Conservation (phyloP, 257 asterid genomes). For the Salvia miltiorrhiza region DNA sequence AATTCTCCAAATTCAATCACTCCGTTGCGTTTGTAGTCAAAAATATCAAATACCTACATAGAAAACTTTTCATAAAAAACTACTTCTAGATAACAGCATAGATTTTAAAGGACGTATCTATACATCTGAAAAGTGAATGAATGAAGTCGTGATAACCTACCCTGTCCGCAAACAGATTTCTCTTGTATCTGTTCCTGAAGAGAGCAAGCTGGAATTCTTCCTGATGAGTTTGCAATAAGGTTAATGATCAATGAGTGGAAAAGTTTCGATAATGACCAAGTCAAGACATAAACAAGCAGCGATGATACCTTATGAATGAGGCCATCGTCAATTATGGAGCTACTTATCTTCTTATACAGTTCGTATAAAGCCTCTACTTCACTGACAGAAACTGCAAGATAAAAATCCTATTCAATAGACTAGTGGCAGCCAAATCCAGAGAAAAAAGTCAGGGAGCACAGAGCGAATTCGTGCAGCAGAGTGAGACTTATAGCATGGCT, state of each 20-base stretch:
- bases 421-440: neutral
- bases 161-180: slow-evolving; percentile 83
- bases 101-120: neutral
- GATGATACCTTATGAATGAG: slow-evolving; percentile 80
- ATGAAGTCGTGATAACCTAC: slow-evolving; percentile 28
- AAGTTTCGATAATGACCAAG: neutral
- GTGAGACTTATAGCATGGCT: neutral
- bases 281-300: neutral
- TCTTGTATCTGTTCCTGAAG: slow-evolving; percentile 64
- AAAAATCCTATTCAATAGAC: neutral
- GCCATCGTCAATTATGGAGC: slow-evolving; percentile 75
- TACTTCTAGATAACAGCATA: neutral
- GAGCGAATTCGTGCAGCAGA: neutral
- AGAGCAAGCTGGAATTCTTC: slow-evolving; percentile 96
- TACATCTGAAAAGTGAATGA: neutral
- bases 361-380: slow-evolving; percentile 88
- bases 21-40: slow-evolving; percentile 74
- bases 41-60: slow-evolving; percentile 66
- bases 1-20: slow-evolving; percentile 92
- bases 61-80: neutral
- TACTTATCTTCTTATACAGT: slow-evolving; percentile 77
- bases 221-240: slow-evolving; percentile 38
- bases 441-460: neutral
- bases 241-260: neutral
- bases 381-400: slow-evolving; percentile 67